Base-by-base conservation (phyloP, 371 early-diverging fungal genomes). In the Apophysomyces ossiformis region DNA sequence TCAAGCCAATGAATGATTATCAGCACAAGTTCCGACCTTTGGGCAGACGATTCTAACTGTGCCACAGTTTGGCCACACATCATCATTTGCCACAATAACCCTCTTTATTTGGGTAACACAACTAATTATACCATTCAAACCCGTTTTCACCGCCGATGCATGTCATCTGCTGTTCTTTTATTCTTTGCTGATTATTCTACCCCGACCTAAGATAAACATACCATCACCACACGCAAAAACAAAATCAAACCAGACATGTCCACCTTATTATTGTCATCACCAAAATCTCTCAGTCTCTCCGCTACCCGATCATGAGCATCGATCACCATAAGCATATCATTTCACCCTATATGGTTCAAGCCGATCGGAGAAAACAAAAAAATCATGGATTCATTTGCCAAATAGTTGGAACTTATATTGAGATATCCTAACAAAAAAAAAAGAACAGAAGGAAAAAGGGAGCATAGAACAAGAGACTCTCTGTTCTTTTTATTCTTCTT, bases 101-200 rank as follows among this genome's bases (percentile, higher is more conserved):
- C 32, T 21, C 16, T 26, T 50, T 21, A 21, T 21, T 50, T 50
- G 54, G 54, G 21, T 50, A 50, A 16, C 21, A 26, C 32, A 26
- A 26, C 54, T 50, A 50, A 50, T 50, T 50, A 50, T 50, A 50
- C 54, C 32, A 50, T 21, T 50, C 54, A 50, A 16, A 50, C 21
- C 54, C 54, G 54, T 50, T 50, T 50, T 50, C 54, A 21, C 54
- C 54, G 54, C 54, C 54, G 54, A 50, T 50, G 54, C 54, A 50
- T 50, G 21, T 50, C 54, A 50, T 21, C 54, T 50, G 54, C 21
- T 50, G 16, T 5, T 16, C 21, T 50, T 50, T 50, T 18, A 18
- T 50, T 50, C 21, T 50, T 16, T n/a, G 9, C 18, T 16, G 54
- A 26, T 2, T 21, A 21, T 21, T 21, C 54, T 9, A 50, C 21